These are phyloP conservation scores for Nannochloropsis salina DNA, from an alignment of 108 stramenopile species.

Conservation along the genomic window DNA sequence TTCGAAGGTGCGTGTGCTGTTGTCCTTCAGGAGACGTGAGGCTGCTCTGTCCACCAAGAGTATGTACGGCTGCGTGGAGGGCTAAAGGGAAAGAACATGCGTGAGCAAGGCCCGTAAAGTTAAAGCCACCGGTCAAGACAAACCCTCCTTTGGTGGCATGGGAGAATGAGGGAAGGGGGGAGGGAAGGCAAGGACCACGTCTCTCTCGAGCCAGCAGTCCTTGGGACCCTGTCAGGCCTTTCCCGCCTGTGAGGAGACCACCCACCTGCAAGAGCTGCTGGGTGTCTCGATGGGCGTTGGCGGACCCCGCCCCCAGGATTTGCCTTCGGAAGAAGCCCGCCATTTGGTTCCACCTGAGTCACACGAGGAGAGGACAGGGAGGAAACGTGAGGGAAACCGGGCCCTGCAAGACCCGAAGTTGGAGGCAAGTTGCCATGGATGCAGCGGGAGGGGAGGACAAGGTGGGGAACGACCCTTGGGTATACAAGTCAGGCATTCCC, in stretches of 20 bases:
- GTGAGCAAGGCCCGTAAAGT: too few relatives aligned
- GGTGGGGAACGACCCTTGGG: too few relatives aligned
- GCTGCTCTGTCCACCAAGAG: not conserved
- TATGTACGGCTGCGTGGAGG: not conserved
- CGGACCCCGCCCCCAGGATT: not conserved
- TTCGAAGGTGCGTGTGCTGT: not conserved
- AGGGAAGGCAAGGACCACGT: not conserved
- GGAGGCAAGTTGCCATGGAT: too few relatives aligned
- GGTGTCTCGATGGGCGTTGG: not conserved
- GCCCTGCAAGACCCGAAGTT: too few relatives aligned
- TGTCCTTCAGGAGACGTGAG: not conserved
- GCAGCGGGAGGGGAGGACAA: too few relatives aligned
- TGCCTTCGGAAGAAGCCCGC: not conserved
- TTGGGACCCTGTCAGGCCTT: not conserved
- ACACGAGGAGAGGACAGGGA: not conserved
- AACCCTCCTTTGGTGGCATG: too few relatives aligned
- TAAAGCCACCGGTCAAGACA: too few relatives aligned
- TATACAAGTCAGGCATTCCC: too few relatives aligned
- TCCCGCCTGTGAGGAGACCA: not conserved
- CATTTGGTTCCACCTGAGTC: constrained; percentile 7
- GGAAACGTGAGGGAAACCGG: too few relatives aligned
- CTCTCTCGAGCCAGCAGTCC: not conserved
- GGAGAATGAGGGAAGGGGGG: not conserved
- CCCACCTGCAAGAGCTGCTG: constrained; percentile 11
- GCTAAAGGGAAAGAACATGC: not conserved